A percentile compares a stretch with the other conserved stretches of the same genome.
Conservation (phyloP, 83 land plant genomes). For the Larix sibirica region DNA sequence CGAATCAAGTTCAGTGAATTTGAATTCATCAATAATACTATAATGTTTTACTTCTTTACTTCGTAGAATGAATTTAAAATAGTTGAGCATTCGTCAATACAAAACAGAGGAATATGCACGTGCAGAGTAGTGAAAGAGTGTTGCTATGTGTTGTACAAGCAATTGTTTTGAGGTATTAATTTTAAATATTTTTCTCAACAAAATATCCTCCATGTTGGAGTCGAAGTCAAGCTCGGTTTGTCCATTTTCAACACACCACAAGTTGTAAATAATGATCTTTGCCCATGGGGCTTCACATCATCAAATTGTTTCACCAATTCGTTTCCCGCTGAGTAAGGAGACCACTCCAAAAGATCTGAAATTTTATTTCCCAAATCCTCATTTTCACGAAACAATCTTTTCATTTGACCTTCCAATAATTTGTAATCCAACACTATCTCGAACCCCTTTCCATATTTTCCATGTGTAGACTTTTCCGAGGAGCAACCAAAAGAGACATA, state of each 20-base stretch:
- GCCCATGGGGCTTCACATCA: constrained; percentile 67
- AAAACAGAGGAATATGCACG: constrained; percentile 72
- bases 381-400: constrained; percentile 37
- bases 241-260: constrained; percentile 88
- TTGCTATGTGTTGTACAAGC: too few species aligned
- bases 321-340: constrained; percentile 65
- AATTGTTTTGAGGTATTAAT: too few species aligned
- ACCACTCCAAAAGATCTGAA: constrained; percentile 72
- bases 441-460: too few species aligned
- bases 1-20: constrained; percentile 38
- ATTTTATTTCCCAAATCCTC: constrained; percentile 72
- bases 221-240: constrained; percentile 84
- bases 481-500: too few species aligned
- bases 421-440: constrained; percentile 64
- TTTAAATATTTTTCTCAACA: too few species aligned
- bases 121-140: too few species aligned
- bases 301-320: constrained; percentile 66
- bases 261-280: constrained; percentile 45
- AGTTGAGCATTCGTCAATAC: constrained; percentile 55
- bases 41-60: constrained; percentile 69
- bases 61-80: constrained; percentile 63
- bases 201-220: constrained; percentile 28
- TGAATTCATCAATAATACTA: constrained; percentile 62
- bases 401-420: constrained; percentile 26
- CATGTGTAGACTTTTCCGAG: too few species aligned